phyloP scores from a whole-genome alignment of 352 stramenopile species.

The Sclerospora graminicola region DNA sequence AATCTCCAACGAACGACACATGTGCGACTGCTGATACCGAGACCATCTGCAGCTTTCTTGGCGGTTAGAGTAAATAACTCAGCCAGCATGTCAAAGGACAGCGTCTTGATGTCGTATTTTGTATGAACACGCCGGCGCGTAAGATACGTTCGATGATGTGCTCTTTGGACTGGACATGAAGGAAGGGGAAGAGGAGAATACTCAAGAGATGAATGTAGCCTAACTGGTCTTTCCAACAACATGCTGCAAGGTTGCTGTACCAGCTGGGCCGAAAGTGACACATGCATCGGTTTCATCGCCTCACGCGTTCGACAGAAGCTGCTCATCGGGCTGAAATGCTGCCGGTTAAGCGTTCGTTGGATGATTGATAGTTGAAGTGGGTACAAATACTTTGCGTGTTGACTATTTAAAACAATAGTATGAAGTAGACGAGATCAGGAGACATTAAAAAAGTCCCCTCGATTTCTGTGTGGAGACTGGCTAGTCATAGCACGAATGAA shows the following conservation, averaged over 20 bases:
- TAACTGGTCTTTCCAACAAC: no score
- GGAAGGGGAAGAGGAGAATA: not conserved
- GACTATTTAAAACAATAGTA: no score
- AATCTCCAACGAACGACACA: conserved; percentile 67
- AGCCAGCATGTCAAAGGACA: conserved; percentile 61
- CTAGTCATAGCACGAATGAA: no score
- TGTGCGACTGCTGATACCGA: conserved; percentile 70
- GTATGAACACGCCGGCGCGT: conserved; percentile 49
- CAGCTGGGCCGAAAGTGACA: conserved; percentile 24
- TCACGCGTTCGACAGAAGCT: conserved; percentile 20
- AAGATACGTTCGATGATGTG: no score
- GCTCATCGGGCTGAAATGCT: not conserved
- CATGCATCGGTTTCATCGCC: conserved; percentile 11
- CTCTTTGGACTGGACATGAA: not conserved
- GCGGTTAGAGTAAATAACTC: conserved; percentile 61
- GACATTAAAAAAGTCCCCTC: no score
- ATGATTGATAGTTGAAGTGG: no score
- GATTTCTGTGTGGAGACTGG: no score
- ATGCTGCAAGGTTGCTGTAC: conserved; percentile 13
- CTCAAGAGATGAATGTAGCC: no score
- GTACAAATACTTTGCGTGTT: no score
- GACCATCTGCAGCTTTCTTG: conserved; percentile 65
- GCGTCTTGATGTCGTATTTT: conserved; percentile 60
- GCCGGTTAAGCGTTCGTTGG: conserved; percentile 1
- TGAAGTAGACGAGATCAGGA: no score